Percentiles rank a stretch among this genome's conserved stretches.
Conservation (phyloP, 371 early-diverging fungal genomes). For the Apophysomyces trapeziformis region DNA sequence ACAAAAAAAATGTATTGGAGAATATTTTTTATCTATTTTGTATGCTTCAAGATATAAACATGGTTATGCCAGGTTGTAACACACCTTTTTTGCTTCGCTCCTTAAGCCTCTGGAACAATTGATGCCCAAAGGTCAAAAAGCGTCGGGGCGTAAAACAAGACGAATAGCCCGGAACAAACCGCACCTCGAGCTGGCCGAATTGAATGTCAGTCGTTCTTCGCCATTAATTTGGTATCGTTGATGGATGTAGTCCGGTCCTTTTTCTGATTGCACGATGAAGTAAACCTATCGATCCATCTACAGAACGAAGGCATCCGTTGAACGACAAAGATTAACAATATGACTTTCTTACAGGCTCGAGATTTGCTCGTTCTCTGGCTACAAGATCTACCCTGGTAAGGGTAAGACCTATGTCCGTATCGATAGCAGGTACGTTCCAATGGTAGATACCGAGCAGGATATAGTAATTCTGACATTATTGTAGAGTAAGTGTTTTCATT, state of each 20-base stretch:
- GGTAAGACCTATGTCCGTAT: constrained; percentile 91
- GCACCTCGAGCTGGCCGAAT: neutral
- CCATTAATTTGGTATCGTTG: constrained; percentile 4
- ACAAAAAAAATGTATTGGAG: too few relatives aligned
- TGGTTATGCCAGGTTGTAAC: too few relatives aligned
- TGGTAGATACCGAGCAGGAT: neutral
- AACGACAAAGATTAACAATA: constrained; percentile 5
- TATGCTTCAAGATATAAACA: too few relatives aligned
- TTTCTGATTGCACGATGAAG: constrained; percentile 10
- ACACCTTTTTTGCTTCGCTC: too few relatives aligned
- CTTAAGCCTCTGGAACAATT: too few relatives aligned
- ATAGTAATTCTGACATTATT: neutral
- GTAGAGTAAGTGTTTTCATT: neutral
- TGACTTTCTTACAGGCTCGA: constrained; percentile 67
- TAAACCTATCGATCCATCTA: constrained; percentile 11
- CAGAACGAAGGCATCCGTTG: constrained; percentile 5
- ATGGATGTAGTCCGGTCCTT: constrained; percentile 9
- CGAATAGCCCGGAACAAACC: neutral
- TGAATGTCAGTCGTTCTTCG: constrained; percentile 8
- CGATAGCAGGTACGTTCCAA: constrained; percentile 75
- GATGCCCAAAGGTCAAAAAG: too few relatives aligned
- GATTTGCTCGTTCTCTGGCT: constrained; percentile 95
- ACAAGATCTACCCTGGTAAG: constrained; percentile 98
- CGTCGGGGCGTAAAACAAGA: too few relatives aligned
- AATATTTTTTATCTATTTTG: too few relatives aligned